Evolutionary conservation across 805 yeast species (phyloP), one percentile per base, ranked within the genome.

Genomic region (Clavispora santaluciae): DNA sequence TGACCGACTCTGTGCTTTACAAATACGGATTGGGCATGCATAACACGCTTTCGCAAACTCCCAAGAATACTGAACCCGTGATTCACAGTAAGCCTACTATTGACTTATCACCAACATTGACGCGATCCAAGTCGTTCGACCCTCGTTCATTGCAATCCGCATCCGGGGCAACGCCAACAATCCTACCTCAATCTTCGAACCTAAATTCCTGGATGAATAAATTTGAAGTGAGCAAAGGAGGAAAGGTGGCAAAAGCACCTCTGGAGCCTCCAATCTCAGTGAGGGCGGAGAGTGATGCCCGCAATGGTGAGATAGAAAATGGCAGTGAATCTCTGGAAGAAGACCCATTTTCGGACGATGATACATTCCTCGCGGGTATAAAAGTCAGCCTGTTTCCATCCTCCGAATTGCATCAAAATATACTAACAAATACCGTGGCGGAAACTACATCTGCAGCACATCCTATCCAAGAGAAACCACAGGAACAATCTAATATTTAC

Each of bases 21-120:
- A 75, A 70, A 43, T 75, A 73, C 51, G 73, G 73, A 10, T 49
- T 63, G 23, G 68, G 64, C 3, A 50, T 66, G 34, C 61, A 61
- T 11, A 56, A 57, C 38, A 50, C 54, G 2, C 43, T 56, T 0
- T 54, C 62, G 13, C 62, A 57, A 26, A 59, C 72, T 1, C 73
- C 74, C 9, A 51, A 42, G 6, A 41, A 63, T 34, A 56, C 60
- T 8, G 31, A 28, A 7, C 3, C 12, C 2, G 10, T 16, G 12
- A 6, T 11, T 25, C 41, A 57, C 5, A 53, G 57, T 5, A 46
- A 47, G 13, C 22, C 43, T 5, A 35, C 40, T n/a, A 3, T 37
- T 10, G 51, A 50, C 10, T 30, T 26, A 13, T 56, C 68, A 8
- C 74, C 74, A 2, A 53, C 65, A 11, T 49, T 73, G 9, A 43